phyloP scores from a whole-genome alignment of 352 stramenopile genomes.

The Globisporangium echinulatum region DNA sequence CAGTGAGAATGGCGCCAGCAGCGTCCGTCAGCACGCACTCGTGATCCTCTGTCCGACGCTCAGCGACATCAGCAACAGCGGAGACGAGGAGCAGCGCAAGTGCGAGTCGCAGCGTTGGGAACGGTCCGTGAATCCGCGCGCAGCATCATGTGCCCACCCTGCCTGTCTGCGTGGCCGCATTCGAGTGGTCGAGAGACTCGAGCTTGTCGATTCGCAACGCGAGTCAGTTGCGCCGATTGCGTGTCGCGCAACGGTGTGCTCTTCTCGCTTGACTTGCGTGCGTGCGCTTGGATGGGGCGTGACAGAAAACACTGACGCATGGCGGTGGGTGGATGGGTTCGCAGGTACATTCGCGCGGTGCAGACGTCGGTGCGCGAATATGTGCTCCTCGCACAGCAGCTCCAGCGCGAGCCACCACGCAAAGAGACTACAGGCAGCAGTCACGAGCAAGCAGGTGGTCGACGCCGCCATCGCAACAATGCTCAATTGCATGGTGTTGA shows the following conservation, averaged over 20 bases:
- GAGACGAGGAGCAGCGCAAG: background rate
- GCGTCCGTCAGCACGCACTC: constrained; percentile 5
- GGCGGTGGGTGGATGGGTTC: background rate
- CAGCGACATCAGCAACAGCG: background rate
- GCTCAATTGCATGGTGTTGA: too few relatives aligned
- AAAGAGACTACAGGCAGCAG: too few relatives aligned
- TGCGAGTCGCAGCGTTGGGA: background rate
- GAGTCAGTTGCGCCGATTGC: constrained; percentile 1
- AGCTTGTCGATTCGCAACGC: background rate
- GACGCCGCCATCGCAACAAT: background rate
- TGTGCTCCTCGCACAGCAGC: constrained; percentile 10
- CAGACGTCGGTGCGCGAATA: constrained; percentile 11
- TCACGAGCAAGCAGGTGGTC: too few relatives aligned
- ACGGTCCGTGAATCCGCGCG: background rate
- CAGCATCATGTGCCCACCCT: background rate
- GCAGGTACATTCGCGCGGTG: constrained; percentile 6
- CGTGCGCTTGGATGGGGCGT: too few relatives aligned
- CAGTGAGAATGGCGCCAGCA: background rate
- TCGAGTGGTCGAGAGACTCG: background rate
- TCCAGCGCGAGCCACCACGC: constrained; percentile 1
- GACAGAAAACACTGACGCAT: too few relatives aligned
- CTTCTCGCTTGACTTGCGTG: too few relatives aligned
- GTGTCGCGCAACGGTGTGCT: background rate
- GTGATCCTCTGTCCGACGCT: constrained; percentile 2
- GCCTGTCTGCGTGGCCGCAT: background rate